Percentiles rank a stretch among this genome's conserved stretches.
phyloP scores from a whole-genome alignment of 768 basidiomycete species.

The Leccinum obscurum region DNA sequence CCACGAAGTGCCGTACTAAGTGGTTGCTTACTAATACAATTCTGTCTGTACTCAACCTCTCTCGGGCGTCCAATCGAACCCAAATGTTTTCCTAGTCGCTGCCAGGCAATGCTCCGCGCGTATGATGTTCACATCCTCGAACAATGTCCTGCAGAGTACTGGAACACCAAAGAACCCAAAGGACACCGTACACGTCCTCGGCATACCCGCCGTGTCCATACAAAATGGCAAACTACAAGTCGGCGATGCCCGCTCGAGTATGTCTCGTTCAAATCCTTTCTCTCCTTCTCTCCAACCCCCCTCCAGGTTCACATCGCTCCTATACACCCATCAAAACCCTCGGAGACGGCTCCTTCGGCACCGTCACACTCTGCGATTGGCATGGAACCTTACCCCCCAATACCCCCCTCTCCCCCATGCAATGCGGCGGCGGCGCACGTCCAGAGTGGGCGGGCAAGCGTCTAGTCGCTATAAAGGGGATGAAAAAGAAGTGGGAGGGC shows the following conservation, averaged over 20 bases:
- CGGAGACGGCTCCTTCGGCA: slow-evolving; percentile 98
- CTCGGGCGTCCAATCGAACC: not conserved
- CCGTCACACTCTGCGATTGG: slow-evolving; percentile 99
- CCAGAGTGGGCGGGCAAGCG: slow-evolving; percentile 95
- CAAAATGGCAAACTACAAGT: slow-evolving; percentile 68
- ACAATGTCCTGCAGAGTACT: slow-evolving; percentile 31
- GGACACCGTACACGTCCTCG: slow-evolving; percentile 66
- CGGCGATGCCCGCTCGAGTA: slow-evolving; percentile 71
- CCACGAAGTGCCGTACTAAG: slow-evolving; percentile 83
- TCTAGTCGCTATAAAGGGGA: slow-evolving; percentile 95
- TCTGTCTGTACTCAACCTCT: not conserved
- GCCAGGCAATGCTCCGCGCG: slow-evolving; percentile 35
- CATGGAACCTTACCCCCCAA: slow-evolving; percentile 92
- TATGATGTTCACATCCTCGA: slow-evolving; percentile 35
- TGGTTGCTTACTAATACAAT: slow-evolving; percentile 17
- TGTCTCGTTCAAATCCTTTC: slow-evolving; percentile 34
- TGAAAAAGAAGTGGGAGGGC: slow-evolving; percentile 97
- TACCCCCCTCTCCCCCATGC: slow-evolving; percentile 92
- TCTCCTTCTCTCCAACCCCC: not conserved
- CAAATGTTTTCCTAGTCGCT: slow-evolving; percentile 23
- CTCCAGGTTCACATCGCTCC: slow-evolving; percentile 75
- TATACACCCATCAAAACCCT: slow-evolving; percentile 96
- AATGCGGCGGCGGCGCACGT: slow-evolving; percentile 87
- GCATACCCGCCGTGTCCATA: slow-evolving; percentile 76
- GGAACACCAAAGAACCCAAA: slow-evolving; percentile 36